phyloP scores from a whole-genome alignment of 2,329 filamentous ascomycete species.

The Tolypocladium album region DNA sequence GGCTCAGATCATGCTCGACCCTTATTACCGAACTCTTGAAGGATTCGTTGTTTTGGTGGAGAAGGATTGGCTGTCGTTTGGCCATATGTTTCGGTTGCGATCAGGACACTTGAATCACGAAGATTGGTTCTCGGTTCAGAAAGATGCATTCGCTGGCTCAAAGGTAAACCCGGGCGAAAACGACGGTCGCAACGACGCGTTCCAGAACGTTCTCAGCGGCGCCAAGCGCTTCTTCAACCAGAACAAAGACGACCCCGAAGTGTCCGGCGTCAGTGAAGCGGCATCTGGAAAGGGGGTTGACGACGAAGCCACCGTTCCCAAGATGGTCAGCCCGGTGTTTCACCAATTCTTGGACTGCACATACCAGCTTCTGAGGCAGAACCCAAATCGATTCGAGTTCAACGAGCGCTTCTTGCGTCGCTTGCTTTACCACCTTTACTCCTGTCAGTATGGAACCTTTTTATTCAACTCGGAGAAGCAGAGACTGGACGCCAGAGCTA shows the following conservation, averaged over 20 bases:
- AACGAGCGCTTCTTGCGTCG: constrained; percentile 88
- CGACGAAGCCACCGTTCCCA: constrained; percentile 66
- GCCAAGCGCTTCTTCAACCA: constrained; percentile 86
- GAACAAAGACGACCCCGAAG: constrained; percentile 48
- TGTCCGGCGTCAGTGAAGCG: constrained; percentile 36
- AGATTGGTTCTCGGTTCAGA: constrained; percentile 87
- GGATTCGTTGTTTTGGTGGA: constrained; percentile 92
- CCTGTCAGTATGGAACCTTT: constrained; percentile 95
- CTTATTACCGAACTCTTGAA: constrained; percentile 87
- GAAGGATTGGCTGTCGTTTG: constrained; percentile 97
- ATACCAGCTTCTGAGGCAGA: constrained; percentile 78
- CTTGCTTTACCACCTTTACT: constrained; percentile 86
- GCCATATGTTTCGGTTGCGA: constrained; percentile 94
- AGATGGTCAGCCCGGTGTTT: constrained; percentile 91
- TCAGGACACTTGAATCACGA: constrained; percentile 80
- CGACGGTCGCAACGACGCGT: constrained; percentile 57
- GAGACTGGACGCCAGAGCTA: constrained; percentile 57
- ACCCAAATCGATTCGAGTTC: constrained; percentile 86
- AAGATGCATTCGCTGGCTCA: constrained; percentile 60
- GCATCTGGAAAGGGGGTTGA: constrained; percentile 30
- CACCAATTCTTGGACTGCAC: constrained; percentile 95
- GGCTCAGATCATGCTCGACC: constrained; percentile 87
- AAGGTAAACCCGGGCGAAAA: constrained; percentile 51
- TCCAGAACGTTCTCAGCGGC: constrained; percentile 80
- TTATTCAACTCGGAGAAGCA: constrained; percentile 92